phyloP scores from a whole-genome alignment of 192 early-diverging fungal species.

The Coemansia sp. region DNA sequence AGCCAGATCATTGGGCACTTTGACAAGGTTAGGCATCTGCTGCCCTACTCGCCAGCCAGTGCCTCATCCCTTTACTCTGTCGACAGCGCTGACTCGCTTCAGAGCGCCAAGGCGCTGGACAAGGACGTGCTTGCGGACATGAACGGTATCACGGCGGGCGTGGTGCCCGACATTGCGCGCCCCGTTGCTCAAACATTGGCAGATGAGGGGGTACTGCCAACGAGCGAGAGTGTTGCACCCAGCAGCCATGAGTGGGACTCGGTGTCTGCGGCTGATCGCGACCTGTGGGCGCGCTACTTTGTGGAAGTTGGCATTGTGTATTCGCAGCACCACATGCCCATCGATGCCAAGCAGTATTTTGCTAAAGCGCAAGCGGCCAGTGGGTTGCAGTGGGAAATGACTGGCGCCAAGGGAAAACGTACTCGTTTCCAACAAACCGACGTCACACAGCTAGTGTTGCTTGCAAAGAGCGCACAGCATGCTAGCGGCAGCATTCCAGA shows the following conservation, averaged over 20 bases:
- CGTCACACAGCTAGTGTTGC: constrained; percentile 84
- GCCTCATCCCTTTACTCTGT: neutral
- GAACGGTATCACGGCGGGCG: neutral
- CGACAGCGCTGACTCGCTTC: neutral
- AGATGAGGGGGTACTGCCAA: neutral
- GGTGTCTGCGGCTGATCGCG: constrained; percentile 11
- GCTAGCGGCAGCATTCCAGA: constrained; percentile 17
- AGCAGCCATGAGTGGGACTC: constrained; percentile 7
- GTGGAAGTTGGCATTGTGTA: constrained; percentile 77
- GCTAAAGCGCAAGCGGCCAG: constrained; percentile 71
- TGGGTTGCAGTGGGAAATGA: constrained; percentile 79
- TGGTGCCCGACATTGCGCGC: neutral
- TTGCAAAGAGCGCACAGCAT: constrained; percentile 69
- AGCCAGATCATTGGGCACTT: constrained; percentile 44
- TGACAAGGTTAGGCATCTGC: neutral
- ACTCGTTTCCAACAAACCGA: constrained; percentile 92
- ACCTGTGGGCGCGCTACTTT: constrained; percentile 59
- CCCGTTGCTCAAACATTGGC: too few species aligned
- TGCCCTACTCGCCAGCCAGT: constrained; percentile 22
- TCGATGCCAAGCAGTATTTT: constrained; percentile 61
- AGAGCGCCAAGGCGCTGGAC: neutral
- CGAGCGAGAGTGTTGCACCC: neutral
- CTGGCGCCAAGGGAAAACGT: constrained; percentile 82
- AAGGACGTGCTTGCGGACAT: neutral
- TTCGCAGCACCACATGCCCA: constrained; percentile 71